These are phyloP conservation scores for Litsea cubeba DNA, from an alignment of 164 flowering plant genomes.

Conservation along the genomic window DNA sequence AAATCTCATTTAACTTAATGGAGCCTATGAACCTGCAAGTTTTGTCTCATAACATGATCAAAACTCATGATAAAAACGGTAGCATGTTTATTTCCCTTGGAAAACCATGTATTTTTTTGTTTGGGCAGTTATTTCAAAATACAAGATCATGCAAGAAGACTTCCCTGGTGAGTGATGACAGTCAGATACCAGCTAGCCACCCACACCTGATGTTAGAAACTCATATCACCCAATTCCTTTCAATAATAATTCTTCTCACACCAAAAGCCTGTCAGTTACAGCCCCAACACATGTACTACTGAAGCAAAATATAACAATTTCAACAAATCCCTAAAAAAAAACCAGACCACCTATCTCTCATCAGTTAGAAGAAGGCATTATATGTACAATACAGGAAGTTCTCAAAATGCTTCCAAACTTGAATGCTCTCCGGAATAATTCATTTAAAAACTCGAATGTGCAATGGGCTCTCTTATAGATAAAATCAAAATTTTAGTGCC, in stretches of 20 bases:
- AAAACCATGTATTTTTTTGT: constrained; percentile 20
- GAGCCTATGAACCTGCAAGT: not conserved
- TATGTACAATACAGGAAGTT: too few relatives aligned
- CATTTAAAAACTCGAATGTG: too few relatives aligned
- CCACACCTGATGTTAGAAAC: constrained; percentile 44
- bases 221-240: constrained; percentile 24
- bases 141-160: constrained; percentile 82
- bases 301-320: too few relatives aligned
- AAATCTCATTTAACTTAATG: not conserved
- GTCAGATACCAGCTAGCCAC: constrained; percentile 77
- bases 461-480: too few relatives aligned
- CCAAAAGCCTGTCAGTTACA: constrained; percentile 25
- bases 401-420: too few relatives aligned
- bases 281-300: not conserved
- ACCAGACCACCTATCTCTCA: too few relatives aligned
- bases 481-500: too few relatives aligned
- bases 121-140: constrained; percentile 6
- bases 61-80: constrained; percentile 45
- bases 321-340: too few relatives aligned
- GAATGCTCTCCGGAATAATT: too few relatives aligned
- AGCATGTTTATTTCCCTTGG: constrained; percentile 66
- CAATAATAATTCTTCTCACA: constrained; percentile 43
- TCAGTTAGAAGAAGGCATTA: too few relatives aligned
- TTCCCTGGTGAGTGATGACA: constrained; percentile 52
- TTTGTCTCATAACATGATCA: constrained; percentile 39